Conservation (phyloP, 1,284 basidiomycete species). For the Puccinia triticina region DNA sequence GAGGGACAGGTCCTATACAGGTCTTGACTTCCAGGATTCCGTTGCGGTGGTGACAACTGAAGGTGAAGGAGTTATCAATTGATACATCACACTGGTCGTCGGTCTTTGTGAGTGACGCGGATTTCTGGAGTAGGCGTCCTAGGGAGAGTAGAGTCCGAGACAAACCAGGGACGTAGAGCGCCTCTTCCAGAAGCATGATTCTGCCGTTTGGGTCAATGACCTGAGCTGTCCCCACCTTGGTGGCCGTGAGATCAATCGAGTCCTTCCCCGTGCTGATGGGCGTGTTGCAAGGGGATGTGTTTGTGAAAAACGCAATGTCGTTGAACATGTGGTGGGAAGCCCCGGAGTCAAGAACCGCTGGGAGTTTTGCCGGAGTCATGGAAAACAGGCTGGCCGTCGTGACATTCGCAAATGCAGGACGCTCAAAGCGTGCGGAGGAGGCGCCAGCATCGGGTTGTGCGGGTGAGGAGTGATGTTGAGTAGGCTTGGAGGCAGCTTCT, state of each 20-base stretch:
- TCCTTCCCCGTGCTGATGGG: neutral
- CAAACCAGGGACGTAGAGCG: neutral
- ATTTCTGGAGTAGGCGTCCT: too few species aligned
- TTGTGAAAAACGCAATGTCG: neutral
- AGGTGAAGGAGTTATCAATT: too few species aligned
- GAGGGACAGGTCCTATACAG: too few species aligned
- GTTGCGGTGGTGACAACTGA: too few species aligned
- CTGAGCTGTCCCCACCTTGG: neutral
- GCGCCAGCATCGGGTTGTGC: too few species aligned
- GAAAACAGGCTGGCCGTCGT: neutral
- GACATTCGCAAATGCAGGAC: neutral
- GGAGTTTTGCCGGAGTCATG: neutral
- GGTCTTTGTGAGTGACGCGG: neutral
- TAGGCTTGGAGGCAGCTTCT: too few species aligned
- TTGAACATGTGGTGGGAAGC: conserved; percentile 10
- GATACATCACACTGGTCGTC: too few species aligned
- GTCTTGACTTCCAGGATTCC: too few species aligned
- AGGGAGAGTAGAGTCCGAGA: neutral
- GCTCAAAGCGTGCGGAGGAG: neutral
- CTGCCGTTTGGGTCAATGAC: neutral
- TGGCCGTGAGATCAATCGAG: neutral
- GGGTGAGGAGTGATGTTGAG: too few species aligned
- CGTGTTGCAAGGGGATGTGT: neutral
- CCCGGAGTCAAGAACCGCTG: neutral
- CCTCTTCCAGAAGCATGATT: neutral